These are phyloP conservation scores for Tetrahymena borealis DNA, from an alignment of 73 alveolate species.

Conservation along the genomic window DNA sequence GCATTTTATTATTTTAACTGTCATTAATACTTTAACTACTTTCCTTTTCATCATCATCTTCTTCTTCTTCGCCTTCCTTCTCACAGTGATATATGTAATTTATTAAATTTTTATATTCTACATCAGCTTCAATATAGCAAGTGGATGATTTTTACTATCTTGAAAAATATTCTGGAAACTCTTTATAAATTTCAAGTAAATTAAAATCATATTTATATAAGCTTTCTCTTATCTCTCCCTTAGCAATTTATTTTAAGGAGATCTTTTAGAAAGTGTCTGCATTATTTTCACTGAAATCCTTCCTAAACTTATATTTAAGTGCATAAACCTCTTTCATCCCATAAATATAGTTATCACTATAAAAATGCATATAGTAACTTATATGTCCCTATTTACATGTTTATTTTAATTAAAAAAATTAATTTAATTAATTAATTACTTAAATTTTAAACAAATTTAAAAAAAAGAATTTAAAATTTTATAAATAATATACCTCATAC, in stretches of 20 bases:
- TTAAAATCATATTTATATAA: background rate
- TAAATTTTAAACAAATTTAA: too few species aligned
- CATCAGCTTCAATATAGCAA: background rate
- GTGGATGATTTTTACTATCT: background rate
- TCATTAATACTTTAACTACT: background rate
- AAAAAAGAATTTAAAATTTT: too few species aligned
- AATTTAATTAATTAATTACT: too few species aligned
- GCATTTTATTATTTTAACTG: background rate
- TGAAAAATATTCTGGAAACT: background rate
- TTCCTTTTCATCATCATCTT: background rate
- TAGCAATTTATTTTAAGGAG: background rate
- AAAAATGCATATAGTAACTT: conserved; percentile 23
- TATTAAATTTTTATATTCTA: background rate
- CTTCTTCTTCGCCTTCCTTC: conserved; percentile 7
- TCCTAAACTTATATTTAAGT: conserved; percentile 3
- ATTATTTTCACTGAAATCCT: background rate
- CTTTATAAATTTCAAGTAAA: background rate
- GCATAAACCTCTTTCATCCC: conserved; percentile 19
- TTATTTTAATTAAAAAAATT: too few species aligned
- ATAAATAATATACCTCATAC: too few species aligned
- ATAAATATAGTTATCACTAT: conserved; percentile 11
- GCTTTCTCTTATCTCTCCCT: background rate
- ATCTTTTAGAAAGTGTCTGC: background rate
- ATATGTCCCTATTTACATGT: conserved; percentile 13
- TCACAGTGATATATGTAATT: conserved; percentile 4